Conservation (phyloP, 1,139 yeast species). For the Protomyces macrosporus region DNA sequence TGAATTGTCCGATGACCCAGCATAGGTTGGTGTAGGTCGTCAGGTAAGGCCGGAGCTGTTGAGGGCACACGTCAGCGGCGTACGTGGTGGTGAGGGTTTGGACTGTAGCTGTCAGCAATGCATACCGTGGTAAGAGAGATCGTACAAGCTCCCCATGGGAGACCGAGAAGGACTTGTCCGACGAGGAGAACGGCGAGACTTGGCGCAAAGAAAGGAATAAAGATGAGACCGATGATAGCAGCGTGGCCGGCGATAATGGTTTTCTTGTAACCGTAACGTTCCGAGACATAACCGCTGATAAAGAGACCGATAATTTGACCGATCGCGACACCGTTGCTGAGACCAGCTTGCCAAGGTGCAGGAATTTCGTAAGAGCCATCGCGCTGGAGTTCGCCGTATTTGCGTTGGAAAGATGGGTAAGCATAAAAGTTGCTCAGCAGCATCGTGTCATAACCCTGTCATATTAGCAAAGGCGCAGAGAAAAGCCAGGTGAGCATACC, state of each 20-base stretch:
- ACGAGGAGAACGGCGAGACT: slow-evolving; percentile 41
- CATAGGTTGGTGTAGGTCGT: slow-evolving; percentile 46
- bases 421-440: slow-evolving; percentile 45
- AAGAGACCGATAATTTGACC: slow-evolving; percentile 45
- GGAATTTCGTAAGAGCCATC: slow-evolving; percentile 38
- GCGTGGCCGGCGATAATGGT: slow-evolving; percentile 36
- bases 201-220: slow-evolving; percentile 44
- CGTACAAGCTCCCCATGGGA: slow-evolving; percentile 34
- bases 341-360: slow-evolving; percentile 47
- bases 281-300: slow-evolving; percentile 43
- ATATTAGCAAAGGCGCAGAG: not conserved
- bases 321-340: slow-evolving; percentile 41
- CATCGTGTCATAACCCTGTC: slow-evolving; percentile 43
- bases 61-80: slow-evolving; percentile 45
- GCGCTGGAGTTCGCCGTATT: slow-evolving; percentile 36
- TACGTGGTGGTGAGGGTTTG: not conserved
- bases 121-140: not conserved
- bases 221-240: slow-evolving; percentile 36
- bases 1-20: slow-evolving; percentile 47
- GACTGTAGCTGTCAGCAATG: not conserved
- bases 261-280: slow-evolving; percentile 43
- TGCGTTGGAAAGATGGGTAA: slow-evolving; percentile 42
- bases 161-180: slow-evolving; percentile 46
- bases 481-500: not conserved
- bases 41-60: slow-evolving; percentile 44